Evolutionary conservation across 805 yeast species (phyloP).

Genomic region (Ogataea dorogensis): DNA sequence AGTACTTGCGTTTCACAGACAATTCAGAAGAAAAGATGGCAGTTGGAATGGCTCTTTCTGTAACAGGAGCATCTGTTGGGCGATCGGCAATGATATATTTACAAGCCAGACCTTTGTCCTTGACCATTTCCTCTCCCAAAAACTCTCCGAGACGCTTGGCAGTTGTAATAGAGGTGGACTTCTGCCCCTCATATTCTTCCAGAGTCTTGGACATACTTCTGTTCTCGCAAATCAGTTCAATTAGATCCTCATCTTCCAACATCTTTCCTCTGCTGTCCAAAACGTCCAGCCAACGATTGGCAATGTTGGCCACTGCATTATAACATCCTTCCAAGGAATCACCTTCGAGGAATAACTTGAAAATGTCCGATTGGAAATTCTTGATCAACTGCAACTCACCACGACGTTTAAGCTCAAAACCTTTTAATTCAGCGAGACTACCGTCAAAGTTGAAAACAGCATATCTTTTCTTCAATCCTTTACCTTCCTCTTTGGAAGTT

Average conservation of each 20-base stretch:
- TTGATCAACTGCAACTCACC: conserved; percentile 94
- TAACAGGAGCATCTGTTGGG: conserved; percentile 84
- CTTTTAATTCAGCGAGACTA: conserved; percentile 89
- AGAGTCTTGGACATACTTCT: conserved; percentile 91
- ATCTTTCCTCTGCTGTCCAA: conserved; percentile 81
- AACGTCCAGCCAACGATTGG: conserved; percentile 95
- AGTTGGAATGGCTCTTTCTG: conserved; percentile 96
- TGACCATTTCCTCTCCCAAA: conserved; percentile 93
- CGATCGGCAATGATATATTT: conserved; percentile 84
- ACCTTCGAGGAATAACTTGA: conserved; percentile 89
- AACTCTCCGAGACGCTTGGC: conserved; percentile 92
- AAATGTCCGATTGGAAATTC: conserved; percentile 92
- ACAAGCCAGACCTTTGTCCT: conserved; percentile 94
- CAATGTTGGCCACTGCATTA: conserved; percentile 84
- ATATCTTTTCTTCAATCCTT: conserved; percentile 91
- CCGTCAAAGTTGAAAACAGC: conserved; percentile 98
- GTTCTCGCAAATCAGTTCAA: conserved; percentile 93
- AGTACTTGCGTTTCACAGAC: conserved; percentile 63
- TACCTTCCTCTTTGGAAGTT: conserved; percentile 95
- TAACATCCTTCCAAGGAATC: conserved; percentile 76
- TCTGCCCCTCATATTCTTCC: conserved; percentile 84
- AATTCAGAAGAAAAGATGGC: conserved; percentile 88
- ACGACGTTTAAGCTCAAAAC: conserved; percentile 93
- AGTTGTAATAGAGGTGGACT: conserved; percentile 93
- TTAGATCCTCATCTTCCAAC: conserved; percentile 90